Conservation (phyloP, 176 grass and related monocot species). For the Carex pumila region DNA sequence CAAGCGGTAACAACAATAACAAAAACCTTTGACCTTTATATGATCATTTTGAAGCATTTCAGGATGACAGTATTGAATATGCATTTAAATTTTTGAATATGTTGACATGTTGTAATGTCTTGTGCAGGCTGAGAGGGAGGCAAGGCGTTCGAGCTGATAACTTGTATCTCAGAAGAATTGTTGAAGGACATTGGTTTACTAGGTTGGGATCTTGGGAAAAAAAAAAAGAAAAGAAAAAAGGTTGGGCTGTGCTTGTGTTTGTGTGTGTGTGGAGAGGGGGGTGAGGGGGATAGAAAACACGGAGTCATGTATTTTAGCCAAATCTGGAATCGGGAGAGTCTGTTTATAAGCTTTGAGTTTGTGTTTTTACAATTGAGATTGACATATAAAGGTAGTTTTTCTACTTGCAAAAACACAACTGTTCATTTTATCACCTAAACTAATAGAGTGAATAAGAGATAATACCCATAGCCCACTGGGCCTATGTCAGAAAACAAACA, state of each 20-base stretch:
- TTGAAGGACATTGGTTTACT: neutral
- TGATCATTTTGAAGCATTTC: neutral
- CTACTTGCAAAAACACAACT: neutral
- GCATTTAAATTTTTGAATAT: slow-evolving; percentile 5
- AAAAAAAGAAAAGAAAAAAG: neutral
- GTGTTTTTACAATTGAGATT: slow-evolving; percentile 10
- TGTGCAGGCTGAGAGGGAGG: slow-evolving; percentile 56
- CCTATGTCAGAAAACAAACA: neutral
- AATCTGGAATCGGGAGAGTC: neutral
- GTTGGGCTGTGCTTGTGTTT: too few species aligned
- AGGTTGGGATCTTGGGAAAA: slow-evolving; percentile 5
- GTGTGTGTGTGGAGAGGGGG: too few species aligned
- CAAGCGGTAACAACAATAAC: slow-evolving; percentile 40
- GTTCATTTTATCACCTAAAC: neutral
- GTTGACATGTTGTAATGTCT: slow-evolving; percentile 5
- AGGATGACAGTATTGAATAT: neutral
- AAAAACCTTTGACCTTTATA: neutral
- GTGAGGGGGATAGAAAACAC: neutral
- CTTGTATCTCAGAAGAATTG: neutral
- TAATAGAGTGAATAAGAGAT: neutral
- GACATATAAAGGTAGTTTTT: neutral
- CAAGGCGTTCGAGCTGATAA: slow-evolving; percentile 16
- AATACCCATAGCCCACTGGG: neutral
- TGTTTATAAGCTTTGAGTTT: neutral
- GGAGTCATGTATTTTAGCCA: neutral